A percentile compares a stretch with the other conserved stretches of the same genome.
Evolutionary conservation across 1,284 basidiomycete species (phyloP).

Genomic region (Ceratobasidium papillatum): DNA sequence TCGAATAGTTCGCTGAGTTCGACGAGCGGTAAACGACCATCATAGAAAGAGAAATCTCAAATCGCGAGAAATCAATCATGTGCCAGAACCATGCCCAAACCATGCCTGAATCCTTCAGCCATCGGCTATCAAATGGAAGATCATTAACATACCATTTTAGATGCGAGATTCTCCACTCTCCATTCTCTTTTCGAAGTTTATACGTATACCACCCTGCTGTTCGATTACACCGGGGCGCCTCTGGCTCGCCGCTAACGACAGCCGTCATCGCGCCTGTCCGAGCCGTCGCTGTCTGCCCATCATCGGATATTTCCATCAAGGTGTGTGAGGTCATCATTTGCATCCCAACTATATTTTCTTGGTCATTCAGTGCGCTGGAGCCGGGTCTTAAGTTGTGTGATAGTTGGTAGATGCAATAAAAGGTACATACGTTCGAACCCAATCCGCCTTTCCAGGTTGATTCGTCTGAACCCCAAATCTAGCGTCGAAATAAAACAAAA

Average conservation of each 20-base stretch:
- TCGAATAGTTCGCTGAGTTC: no score
- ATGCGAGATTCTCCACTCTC: conserved; percentile 18
- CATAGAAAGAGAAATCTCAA: no score
- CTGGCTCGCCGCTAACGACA: neutral
- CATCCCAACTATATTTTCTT: conserved; percentile 20
- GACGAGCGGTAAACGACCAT: no score
- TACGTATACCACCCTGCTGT: conserved; percentile 30
- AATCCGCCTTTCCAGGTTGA: conserved; percentile 16
- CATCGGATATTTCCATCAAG: neutral
- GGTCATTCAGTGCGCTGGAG: neutral
- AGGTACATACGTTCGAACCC: conserved; percentile 12
- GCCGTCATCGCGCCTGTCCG: conserved; percentile 26
- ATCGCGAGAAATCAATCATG: no score
- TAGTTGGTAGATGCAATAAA: neutral
- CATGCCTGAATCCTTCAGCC: no score
- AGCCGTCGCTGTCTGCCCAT: conserved; percentile 2
- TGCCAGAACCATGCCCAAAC: no score
- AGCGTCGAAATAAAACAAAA: neutral
- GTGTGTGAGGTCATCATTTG: conserved; percentile 33
- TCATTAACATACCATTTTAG: conserved; percentile 18
- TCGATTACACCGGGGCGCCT: neutral
- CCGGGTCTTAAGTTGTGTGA: no score
- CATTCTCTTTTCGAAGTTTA: conserved; percentile 10
- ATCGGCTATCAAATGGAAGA: neutral
- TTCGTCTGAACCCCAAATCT: conserved; percentile 30